A percentile compares a stretch with the other conserved stretches of the same genome.
phyloP scores from a whole-genome alignment of 176 grass and related monocot species.

The Hyparrhenia diplandra region DNA sequence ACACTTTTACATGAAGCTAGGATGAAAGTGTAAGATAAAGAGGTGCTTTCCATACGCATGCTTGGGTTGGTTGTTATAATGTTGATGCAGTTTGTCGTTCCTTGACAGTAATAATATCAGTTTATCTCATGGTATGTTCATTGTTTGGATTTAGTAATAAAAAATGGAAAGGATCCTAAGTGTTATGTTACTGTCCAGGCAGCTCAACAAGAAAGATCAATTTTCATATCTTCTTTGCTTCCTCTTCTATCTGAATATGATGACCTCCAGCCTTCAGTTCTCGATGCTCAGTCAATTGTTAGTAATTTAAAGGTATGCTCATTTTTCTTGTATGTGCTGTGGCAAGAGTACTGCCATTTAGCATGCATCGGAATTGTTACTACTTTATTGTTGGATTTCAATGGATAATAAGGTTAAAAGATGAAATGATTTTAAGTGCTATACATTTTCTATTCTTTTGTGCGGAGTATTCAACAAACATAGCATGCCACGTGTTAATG shows the following conservation, averaged over 20 bases:
- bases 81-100: background rate
- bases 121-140: slow-evolving; percentile 2
- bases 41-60: background rate
- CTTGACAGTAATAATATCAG: background rate
- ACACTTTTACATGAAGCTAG: background rate
- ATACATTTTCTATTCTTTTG: background rate
- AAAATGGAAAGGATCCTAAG: slow-evolving; percentile 8
- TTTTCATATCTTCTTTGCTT: slow-evolving; percentile 83
- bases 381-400: slow-evolving; percentile 2
- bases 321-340: background rate
- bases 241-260: slow-evolving; percentile 90
- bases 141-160: slow-evolving; percentile 1
- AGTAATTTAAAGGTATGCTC: slow-evolving; percentile 64
- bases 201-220: slow-evolving; percentile 84
- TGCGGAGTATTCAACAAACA: background rate
- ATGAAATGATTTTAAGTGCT: background rate
- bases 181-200: slow-evolving; percentile 51
- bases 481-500: background rate
- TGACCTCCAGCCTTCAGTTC: slow-evolving; percentile 51
- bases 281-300: slow-evolving; percentile 83
- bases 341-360: background rate
- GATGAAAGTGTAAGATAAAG: background rate
- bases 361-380: background rate
- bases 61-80: background rate
- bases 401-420: background rate